These are phyloP conservation scores for Botrytis porri DNA, from an alignment of 2,329 filamentous ascomycete species.

Conservation along the genomic window DNA sequence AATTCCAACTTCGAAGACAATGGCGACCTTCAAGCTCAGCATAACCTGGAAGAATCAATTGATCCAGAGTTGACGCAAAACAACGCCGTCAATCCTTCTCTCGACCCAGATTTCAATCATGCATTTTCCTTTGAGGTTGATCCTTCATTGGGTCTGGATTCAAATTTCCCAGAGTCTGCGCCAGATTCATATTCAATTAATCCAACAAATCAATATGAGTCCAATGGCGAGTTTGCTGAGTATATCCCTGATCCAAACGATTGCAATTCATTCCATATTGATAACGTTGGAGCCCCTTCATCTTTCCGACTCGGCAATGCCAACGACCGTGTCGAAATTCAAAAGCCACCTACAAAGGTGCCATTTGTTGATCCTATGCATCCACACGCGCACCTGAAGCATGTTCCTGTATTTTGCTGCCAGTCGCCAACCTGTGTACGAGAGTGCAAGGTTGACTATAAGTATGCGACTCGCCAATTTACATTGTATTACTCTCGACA, in stretches of 20 bases:
- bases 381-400: background rate
- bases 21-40: background rate
- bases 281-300: background rate
- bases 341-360: background rate
- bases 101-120: background rate
- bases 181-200: background rate
- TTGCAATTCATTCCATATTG: background rate
- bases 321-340: background rate
- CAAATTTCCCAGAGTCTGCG: fast-evolving
- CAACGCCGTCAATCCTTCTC: background rate
- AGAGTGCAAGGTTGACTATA: background rate
- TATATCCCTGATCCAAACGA: background rate
- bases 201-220: background rate
- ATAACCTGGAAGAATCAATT: background rate
- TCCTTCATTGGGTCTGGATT: too few relatives aligned
- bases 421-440: background rate
- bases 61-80: background rate
- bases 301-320: background rate
- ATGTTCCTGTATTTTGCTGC: constrained; percentile 4
- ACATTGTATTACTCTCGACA: background rate
- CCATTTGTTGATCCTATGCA: constrained; percentile 5
- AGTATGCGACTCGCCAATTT: background rate
- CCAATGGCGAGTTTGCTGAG: background rate
- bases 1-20: background rate
- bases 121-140: background rate